Percentiles rank a stretch among this genome's conserved stretches.
Conservation (phyloP, 306 rosid species). For the Dryas octopetala region DNA sequence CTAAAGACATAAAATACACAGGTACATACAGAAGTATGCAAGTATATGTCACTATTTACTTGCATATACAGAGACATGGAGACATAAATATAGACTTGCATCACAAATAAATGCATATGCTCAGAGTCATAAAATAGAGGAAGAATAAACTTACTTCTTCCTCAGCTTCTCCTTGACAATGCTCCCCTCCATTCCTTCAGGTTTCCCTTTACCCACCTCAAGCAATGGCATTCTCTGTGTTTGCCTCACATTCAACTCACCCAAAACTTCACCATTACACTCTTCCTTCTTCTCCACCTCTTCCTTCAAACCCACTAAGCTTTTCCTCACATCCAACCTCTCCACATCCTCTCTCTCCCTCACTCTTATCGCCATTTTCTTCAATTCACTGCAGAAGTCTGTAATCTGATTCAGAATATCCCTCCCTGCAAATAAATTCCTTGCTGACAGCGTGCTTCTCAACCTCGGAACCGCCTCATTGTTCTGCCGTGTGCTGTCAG, state of each 20-base stretch:
- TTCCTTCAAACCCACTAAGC: slow-evolving; percentile 33
- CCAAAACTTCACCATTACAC: slow-evolving; percentile 29
- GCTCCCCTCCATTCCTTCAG: slow-evolving; percentile 37
- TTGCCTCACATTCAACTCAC: slow-evolving; percentile 43
- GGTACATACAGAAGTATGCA: not conserved
- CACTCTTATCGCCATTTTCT: slow-evolving; percentile 61
- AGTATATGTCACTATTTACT: too few species aligned
- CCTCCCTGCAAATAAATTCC: slow-evolving; percentile 70
- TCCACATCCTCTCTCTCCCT: slow-evolving; percentile 64
- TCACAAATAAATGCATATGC: not conserved
- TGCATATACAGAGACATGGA: not conserved
- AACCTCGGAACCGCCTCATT: slow-evolving; percentile 45
- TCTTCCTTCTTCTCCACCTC: slow-evolving; percentile 27
- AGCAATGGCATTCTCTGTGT: slow-evolving; percentile 61
- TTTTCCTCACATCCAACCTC: slow-evolving; percentile 26
- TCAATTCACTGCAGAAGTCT: slow-evolving; percentile 83
- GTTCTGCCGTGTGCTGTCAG: slow-evolving; percentile 34
- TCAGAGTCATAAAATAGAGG: not conserved
- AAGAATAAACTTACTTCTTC: slow-evolving; percentile 50
- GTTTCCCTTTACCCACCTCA: slow-evolving; percentile 40
- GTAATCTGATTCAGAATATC: slow-evolving; percentile 84
- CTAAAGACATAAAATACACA: not conserved
- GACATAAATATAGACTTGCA: slow-evolving; percentile 1
- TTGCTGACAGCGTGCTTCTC: slow-evolving; percentile 73
- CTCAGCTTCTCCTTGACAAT: slow-evolving; percentile 46